phyloP scores from a whole-genome alignment of 768 basidiomycete genomes.

The Pilatotrama ljubarskyi region DNA sequence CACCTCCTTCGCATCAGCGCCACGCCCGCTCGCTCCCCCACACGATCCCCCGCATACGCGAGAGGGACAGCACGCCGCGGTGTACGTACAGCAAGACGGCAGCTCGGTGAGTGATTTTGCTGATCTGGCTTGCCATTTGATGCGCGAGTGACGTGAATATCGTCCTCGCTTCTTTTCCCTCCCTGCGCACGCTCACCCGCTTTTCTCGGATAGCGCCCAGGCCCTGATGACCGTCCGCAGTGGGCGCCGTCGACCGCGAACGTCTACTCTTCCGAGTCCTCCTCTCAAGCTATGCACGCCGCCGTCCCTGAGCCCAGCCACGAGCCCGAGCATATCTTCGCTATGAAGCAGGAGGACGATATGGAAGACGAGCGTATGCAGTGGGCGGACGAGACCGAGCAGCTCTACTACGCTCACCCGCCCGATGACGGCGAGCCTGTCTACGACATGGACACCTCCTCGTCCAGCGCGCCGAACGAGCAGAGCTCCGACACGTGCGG shows the following conservation, averaged over 20 bases:
- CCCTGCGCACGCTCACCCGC: slow-evolving; percentile 8
- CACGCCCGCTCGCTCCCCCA: background rate
- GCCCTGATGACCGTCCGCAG: background rate
- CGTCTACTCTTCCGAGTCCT: no score
- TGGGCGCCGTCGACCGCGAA: no score
- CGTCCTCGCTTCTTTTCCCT: background rate
- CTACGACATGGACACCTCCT: no score
- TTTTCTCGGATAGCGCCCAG: slow-evolving; percentile 10
- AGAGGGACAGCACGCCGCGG: background rate
- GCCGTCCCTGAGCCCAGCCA: background rate
- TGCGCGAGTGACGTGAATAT: background rate
- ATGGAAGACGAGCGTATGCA: background rate
- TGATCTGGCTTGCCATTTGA: background rate
- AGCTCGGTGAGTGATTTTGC: background rate
- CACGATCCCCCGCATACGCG: background rate
- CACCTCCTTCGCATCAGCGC: background rate
- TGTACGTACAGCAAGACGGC: background rate
- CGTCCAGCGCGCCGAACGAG: background rate
- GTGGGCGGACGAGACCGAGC: background rate
- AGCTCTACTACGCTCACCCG: background rate
- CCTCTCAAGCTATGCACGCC: background rate
- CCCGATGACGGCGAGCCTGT: background rate
- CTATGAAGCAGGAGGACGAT: background rate
- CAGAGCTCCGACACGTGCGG: no score
- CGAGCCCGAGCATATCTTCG: no score